Evolutionary conservation across 2,329 filamentous ascomycete species (phyloP), one percentile per base, ranked within the genome.

Genomic region (Fusarium sp.): DNA sequence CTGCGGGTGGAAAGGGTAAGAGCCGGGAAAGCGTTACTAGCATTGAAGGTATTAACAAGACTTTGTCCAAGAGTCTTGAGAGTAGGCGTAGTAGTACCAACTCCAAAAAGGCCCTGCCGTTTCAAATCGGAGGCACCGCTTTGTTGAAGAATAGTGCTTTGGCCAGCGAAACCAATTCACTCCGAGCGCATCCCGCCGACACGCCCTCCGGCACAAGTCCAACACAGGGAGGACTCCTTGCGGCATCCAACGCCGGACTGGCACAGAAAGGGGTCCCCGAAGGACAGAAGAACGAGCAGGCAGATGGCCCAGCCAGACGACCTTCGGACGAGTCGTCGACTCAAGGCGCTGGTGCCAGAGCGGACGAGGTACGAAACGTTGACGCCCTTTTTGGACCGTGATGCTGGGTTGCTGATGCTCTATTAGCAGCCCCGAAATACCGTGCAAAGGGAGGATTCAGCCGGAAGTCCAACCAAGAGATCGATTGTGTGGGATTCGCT

Each of bases 41-140:
- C 63, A 91, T 92, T 62, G 91, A 91, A 70, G 91, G 90, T 25
- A 91, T 92, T 52, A 93, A 91, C 75, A 92, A 91, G 81, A 93
- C 91, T 8, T 83, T 94, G 16, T 94, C 91, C 63, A 97, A 93
- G 82, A 97, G 93, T 78, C 87, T 98, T 27, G 94, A 98, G 79
- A 97, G 92, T 80, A 90, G 95, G 55, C 91, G 95, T 45, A 97
- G 93, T 78, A 98, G 94, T 80, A 92, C 92, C 16, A 91, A 88
- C 57, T 97, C 93, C 61, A 94, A 92, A 80, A 94, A 94, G 78
- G 91, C 92, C 37, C 79, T 90, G 12, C 88, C 87, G 3, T 85
- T 88, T 69, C 81, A 83, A 40, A 79, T 82, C 6, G 80, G 79
- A 13, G 78, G 80, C n/a, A 80, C 82, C 7, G 77, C 77, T 13